Percentiles rank a stretch among this genome's conserved stretches.
Conservation (phyloP, 2,329 filamentous ascomycete species). For the Helotiales sp. region DNA sequence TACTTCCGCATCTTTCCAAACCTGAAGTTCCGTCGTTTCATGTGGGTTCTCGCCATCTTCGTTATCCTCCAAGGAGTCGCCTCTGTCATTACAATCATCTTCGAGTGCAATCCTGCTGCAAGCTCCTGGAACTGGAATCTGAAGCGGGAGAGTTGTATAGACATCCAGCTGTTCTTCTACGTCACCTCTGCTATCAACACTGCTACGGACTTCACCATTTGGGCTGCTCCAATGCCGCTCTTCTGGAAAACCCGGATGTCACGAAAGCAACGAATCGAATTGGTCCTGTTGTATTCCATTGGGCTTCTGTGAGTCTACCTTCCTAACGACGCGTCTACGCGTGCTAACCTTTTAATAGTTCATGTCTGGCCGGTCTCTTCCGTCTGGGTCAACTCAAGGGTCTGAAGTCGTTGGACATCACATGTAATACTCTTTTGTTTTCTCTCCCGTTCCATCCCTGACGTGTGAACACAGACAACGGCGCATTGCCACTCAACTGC, state of each 20-base stretch:
- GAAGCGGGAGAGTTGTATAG: conserved; percentile 12
- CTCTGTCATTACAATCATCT: conserved; percentile 12
- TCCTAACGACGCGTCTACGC: neutral
- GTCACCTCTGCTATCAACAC: conserved; percentile 14
- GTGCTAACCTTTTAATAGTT: neutral
- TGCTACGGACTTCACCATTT: conserved; percentile 14
- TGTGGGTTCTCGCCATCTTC: conserved; percentile 7
- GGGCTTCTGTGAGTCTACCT: conserved; percentile 13
- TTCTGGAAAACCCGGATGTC: conserved; percentile 16
- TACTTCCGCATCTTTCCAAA: conserved; percentile 24
- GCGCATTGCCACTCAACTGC: conserved; percentile 16
- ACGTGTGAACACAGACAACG: conserved; percentile 4
- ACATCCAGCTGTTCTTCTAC: conserved; percentile 23
- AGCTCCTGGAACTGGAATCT: conserved; percentile 19
- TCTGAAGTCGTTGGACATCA: conserved; percentile 18
- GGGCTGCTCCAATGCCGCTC: conserved; percentile 5
- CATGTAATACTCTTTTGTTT: conserved; percentile 4
- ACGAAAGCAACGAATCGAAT: neutral
- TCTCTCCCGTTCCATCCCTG: neutral
- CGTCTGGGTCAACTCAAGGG: conserved; percentile 17
- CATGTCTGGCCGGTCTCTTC: conserved; percentile 16
- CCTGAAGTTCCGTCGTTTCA: neutral
- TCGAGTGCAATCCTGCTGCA: conserved; percentile 15
- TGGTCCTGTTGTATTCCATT: conserved; percentile 15
- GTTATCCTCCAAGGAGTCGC: conserved; percentile 9